Base-by-base conservation (phyloP, 306 rosid genomes). In the Psophocarpus tetragonolobus region DNA sequence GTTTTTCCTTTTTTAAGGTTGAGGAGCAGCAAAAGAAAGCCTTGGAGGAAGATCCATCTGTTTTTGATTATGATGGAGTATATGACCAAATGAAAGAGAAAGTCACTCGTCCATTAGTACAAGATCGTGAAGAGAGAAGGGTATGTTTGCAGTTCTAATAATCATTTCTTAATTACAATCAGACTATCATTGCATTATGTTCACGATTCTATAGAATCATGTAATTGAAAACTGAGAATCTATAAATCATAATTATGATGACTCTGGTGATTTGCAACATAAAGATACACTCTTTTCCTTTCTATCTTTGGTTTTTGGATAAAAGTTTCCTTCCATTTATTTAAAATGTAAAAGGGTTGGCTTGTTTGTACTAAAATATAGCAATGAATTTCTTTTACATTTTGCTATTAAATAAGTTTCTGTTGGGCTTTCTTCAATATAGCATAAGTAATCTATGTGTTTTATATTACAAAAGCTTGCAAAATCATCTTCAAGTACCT, bases 1-100 rank as follows among this genome's bases (percentile, higher is more conserved):
- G 32, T 30, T 48, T 41, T 38, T 13, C n/a, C 1, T 33, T n/a
- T 60, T 29, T 64, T 32, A 77, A 90, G 94, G 92, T 86, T 42
- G 99, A 95, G 88, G 92, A 89, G 78, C 97, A 87, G 87, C 91
- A 89, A 66, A 89, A 83, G 85, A 92, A 91, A 83, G 96, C 97
- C 11, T 82, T 95, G 76, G 88, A 88, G 82, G 97, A 92, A 84
- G 99, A 95, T 66, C 97, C 97, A 0, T 82, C 91, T 0, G 69
- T 90, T 35, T 92, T 95, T 61, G 90, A 91, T 81, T 95, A 95
- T 71, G 99, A 95, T 57, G 91, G 90, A 76, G 93, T 95, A 67
- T 92, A 92, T 78, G 99, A 90, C 54, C 84, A 91, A 68, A 91
- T 88, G 99, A 95, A 95, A 82, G 83, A 84, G 63, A 88, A 89